phyloP scores from a whole-genome alignment of 208 protist species.

The Trypanosoma brucei region DNA sequence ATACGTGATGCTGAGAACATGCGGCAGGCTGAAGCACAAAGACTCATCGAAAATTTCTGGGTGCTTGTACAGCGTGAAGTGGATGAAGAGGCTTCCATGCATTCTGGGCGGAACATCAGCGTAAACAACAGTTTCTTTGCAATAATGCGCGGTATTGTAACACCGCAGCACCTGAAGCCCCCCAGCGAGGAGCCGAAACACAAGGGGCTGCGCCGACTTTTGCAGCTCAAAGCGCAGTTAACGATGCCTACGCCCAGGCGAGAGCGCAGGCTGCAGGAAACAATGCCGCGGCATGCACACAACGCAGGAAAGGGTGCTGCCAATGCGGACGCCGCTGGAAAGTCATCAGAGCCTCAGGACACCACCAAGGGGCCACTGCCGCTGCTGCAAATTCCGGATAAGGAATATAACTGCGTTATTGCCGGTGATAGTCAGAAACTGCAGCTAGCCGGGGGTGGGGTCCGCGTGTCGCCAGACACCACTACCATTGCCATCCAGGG shows the following conservation, averaged over 20 bases:
- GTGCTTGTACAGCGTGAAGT: slow-evolving; percentile 57
- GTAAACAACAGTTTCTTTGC: slow-evolving; percentile 59
- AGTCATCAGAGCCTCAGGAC: no score
- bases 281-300: slow-evolving; percentile 34
- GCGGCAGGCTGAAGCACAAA: slow-evolving; percentile 33
- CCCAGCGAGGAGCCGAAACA: slow-evolving; percentile 42
- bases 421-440: slow-evolving; percentile 40
- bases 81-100: slow-evolving; percentile 67
- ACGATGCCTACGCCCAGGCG: slow-evolving; percentile 21
- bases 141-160: slow-evolving; percentile 57
- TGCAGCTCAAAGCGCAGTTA: slow-evolving; percentile 48
- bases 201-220: slow-evolving; percentile 63
- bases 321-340: no score
- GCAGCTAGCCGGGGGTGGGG: no score
- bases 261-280: slow-evolving; percentile 53
- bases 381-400: slow-evolving; percentile 29
- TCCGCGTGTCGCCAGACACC: no score
- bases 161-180: slow-evolving; percentile 55
- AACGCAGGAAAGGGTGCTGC: slow-evolving; percentile 1
- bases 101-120: slow-evolving; percentile 55
- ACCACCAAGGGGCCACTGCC: slow-evolving; percentile 15
- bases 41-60: slow-evolving; percentile 47
- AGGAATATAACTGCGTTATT: slow-evolving; percentile 54
- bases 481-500: no score
- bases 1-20: slow-evolving; percentile 43